Base-by-base conservation (phyloP, 2,329 filamentous ascomycete species). In the Colletotrichum eremochloae region DNA sequence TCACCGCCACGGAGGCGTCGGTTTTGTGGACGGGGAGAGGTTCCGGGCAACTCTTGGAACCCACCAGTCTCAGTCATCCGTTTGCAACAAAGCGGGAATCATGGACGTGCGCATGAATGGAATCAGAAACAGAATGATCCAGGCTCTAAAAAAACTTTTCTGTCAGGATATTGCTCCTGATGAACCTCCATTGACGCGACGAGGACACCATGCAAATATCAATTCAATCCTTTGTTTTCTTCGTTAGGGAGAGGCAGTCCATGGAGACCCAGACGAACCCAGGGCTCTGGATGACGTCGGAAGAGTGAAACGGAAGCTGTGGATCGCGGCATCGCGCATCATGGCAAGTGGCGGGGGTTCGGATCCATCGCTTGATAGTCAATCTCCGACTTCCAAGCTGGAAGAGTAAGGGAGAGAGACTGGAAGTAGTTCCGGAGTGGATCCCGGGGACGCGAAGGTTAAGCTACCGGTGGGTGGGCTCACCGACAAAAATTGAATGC, bases 331-430 rank as follows among this genome's bases (percentile, higher is more conserved):
- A 67, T 73, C 57, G 67, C 67, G 46, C 44, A 62, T 71, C 71
- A 63, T 67, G 67, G 55, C 56, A 57, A 48, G 67, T 48, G 56
- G 57, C 62, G 55, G 71, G 69, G 68, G 61, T 69, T 53, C 33
- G 62, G 67, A 55, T 71, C 71, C 71, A 67, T 73, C 67, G 67
- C 62, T 71, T 73, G 68, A 71, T 48, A 50, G 53, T 71, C 67
- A 71, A 73, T 73, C 68, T 73, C 71, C 67, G 71, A 63, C 50
- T 71, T 67, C 68, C 57, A 67, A 71, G 50, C 56, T 73, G 71
- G 63, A 38, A 53, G 50, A 52, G 46, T 58, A 62, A 71, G 65
- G 63, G 65, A 71, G 58, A 63, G 48, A 63, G 42, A 67, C 46
- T 57, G 62, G 56, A 38, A 29, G 52, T 62, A 56, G 67, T 56